Percentiles rank a stretch among this genome's conserved stretches.
phyloP scores from a whole-genome alignment of 768 basidiomycete genomes.

The Pleurotus tuoliensis region DNA sequence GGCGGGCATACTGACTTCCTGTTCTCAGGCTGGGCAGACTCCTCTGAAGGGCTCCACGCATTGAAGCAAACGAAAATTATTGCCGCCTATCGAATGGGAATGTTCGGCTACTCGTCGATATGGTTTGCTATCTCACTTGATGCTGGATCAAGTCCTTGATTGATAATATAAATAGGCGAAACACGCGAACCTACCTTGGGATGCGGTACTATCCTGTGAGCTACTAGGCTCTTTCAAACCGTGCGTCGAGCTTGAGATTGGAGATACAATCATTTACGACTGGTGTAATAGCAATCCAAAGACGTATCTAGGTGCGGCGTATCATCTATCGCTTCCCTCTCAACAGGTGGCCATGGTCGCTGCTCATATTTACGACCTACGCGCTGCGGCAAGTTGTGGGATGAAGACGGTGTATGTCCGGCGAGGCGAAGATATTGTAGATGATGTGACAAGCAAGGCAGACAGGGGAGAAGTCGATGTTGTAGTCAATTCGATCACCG shows the following conservation, averaged over 20 bases:
- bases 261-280: neutral
- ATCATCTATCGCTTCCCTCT: slow-evolving; percentile 47
- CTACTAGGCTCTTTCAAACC: slow-evolving; percentile 64
- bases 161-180: slow-evolving; percentile 53
- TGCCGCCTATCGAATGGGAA: slow-evolving; percentile 62
- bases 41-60: slow-evolving; percentile 40
- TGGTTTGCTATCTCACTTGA: slow-evolving; percentile 36
- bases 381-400: slow-evolving; percentile 47
- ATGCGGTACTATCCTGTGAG: slow-evolving; percentile 56
- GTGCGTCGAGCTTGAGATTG: slow-evolving; percentile 29
- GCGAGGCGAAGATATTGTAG: slow-evolving; percentile 39
- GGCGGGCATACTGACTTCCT: neutral
- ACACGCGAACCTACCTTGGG: slow-evolving; percentile 59
- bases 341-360: slow-evolving; percentile 61
- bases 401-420: slow-evolving; percentile 59
- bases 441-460: slow-evolving; percentile 35
- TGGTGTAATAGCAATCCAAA: slow-evolving; percentile 38
- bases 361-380: slow-evolving; percentile 55
- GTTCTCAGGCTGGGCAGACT: slow-evolving; percentile 55
- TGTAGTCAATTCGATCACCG: slow-evolving; percentile 46
- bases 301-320: slow-evolving; percentile 45
- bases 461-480: slow-evolving; percentile 60
- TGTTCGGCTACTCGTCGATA: slow-evolving; percentile 53
- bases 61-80: slow-evolving; percentile 51
- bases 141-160: too few relatives aligned